phyloP scores from a whole-genome alignment of 495 filamentous ascomycete species.

The Xylona heveae region DNA sequence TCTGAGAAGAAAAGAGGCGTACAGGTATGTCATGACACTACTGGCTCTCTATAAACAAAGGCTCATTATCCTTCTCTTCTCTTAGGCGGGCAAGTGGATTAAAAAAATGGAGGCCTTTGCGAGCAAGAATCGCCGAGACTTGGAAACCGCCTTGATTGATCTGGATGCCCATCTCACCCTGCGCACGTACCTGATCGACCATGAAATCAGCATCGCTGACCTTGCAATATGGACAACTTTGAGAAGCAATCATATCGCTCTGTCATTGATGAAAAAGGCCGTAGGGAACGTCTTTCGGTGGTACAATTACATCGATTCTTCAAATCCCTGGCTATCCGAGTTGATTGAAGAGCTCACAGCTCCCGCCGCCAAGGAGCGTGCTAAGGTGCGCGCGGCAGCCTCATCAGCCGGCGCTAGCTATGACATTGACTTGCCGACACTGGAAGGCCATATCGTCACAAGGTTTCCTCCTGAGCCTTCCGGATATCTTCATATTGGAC shows the following conservation, averaged over 20 bases:
- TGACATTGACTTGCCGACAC: conserved; percentile 70
- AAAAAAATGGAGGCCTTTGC: conserved; percentile 27
- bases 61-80: too few species aligned
- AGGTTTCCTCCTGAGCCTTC: conserved; percentile 94
- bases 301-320: conserved; percentile 72
- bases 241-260: conserved; percentile 66
- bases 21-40: too few species aligned
- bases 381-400: too few species aligned
- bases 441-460: conserved; percentile 81
- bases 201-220: conserved; percentile 59
- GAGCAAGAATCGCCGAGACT: conserved; percentile 51
- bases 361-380: too few species aligned
- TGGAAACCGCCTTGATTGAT: conserved; percentile 51
- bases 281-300: conserved; percentile 68
- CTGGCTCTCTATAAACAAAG: too few species aligned
- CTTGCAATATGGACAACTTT: conserved; percentile 68
- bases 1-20: too few species aligned
- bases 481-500: conserved; percentile 87
- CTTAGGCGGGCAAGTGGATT: conserved; percentile 35
- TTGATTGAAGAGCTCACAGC: conserved; percentile 9
- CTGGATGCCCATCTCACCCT: conserved; percentile 76
- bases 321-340: conserved; percentile 36
- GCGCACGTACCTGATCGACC: conserved; percentile 69
- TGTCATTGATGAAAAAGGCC: conserved; percentile 52
- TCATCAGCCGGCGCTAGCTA: conserved; percentile 80